phyloP scores from a whole-genome alignment of 2,329 filamentous ascomycete species.

The Trichoderma sp. region DNA sequence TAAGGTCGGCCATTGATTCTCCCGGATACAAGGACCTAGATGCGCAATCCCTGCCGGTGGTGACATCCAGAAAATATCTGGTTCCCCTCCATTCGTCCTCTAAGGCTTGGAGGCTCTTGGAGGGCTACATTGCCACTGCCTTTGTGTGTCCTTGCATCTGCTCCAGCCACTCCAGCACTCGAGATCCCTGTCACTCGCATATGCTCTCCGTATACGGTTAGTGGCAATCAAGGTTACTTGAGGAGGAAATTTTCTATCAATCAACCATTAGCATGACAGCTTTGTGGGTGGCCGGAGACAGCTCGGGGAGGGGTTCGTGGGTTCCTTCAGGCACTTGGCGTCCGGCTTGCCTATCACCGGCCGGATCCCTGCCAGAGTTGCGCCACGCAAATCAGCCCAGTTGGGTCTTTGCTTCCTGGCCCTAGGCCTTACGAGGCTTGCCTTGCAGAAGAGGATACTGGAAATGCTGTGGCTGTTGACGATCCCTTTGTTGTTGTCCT shows the following conservation, averaged over 20 bases:
- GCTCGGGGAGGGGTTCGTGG: not conserved
- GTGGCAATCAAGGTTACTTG: not conserved
- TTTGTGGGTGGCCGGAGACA: not conserved
- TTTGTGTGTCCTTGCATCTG: not conserved
- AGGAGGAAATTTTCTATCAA: slow-evolving; percentile 10
- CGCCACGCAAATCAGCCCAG: slow-evolving; percentile 4
- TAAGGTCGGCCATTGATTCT: not conserved
- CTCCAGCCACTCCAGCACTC: not conserved
- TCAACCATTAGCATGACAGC: not conserved
- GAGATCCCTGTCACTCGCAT: slow-evolving; percentile 1
- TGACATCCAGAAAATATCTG: not conserved
- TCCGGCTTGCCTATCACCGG: not conserved
- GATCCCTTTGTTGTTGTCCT: not conserved
- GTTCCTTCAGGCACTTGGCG: slow-evolving; percentile 2
- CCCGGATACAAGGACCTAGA: not conserved
- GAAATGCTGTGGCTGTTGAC: not conserved
- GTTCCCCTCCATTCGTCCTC: not conserved
- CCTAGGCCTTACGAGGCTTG: slow-evolving; percentile 3
- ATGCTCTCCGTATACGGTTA: not conserved
- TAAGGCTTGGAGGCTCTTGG: not conserved
- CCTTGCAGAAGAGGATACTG: not conserved
- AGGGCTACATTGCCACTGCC: slow-evolving; percentile 5
- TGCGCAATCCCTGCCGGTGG: not conserved
- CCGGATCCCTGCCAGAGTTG: slow-evolving; percentile 2
- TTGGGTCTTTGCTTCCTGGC: not conserved